A percentile compares a stretch with the other conserved stretches of the same genome.
These are phyloP conservation scores for Lindgomyces ingoldianus DNA, from an alignment of 495 filamentous ascomycete species.

Conservation along the genomic window DNA sequence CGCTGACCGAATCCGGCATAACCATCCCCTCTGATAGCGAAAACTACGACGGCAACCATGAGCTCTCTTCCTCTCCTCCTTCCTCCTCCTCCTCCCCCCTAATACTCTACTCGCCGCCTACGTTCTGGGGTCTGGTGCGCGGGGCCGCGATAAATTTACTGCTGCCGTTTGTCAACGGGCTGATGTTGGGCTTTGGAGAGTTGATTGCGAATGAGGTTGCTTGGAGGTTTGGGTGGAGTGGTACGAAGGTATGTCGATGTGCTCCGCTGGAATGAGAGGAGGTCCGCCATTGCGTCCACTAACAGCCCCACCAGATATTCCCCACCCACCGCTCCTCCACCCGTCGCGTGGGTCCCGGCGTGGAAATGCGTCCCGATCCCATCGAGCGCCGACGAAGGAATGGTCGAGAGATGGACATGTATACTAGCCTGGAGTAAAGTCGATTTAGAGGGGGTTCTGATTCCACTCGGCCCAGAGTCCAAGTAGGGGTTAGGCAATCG, in stretches of 20 bases:
- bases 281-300: neutral
- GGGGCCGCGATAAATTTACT: constrained; percentile 93
- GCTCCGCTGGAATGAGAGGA: neutral
- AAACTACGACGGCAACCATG: constrained; percentile 75
- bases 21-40: constrained; percentile 90
- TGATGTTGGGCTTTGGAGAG: constrained; percentile 98
- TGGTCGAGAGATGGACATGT: constrained; percentile 51
- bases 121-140: constrained; percentile 77
- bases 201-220: constrained; percentile 93
- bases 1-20: constrained; percentile 75
- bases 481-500: neutral
- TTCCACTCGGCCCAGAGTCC: too few relatives aligned
- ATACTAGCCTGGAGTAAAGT: constrained; percentile 52
- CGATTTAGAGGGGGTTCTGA: too few relatives aligned
- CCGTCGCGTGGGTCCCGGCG: constrained; percentile 63
- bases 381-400: constrained; percentile 51
- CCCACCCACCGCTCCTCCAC: constrained; percentile 58
- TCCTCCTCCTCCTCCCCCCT: constrained; percentile 73
- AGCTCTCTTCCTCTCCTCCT: constrained; percentile 60
- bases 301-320: constrained; percentile 57
- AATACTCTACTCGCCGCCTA: constrained; percentile 87
- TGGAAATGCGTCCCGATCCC: constrained; percentile 61
- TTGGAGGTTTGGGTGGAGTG: constrained; percentile 87
- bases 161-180: constrained; percentile 92
- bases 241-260: constrained; percentile 72